Evolutionary conservation across 495 filamentous ascomycete species (phyloP).

Genomic region (Pyrenula massariospora): DNA sequence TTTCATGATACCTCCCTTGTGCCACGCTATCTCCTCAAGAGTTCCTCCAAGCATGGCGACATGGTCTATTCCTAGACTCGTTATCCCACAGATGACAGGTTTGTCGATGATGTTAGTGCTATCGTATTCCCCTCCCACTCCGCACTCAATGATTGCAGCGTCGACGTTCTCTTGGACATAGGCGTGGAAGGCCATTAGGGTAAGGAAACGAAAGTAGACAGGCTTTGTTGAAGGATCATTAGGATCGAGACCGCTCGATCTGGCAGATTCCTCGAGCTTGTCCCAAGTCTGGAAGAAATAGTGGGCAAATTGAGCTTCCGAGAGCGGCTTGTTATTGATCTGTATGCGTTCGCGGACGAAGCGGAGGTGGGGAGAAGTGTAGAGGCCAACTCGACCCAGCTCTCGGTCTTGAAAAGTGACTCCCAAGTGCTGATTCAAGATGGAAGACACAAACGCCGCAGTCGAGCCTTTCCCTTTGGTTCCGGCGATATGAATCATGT

Average conservation of each 20-base stretch:
- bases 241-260: conserved; percentile 31
- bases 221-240: conserved; percentile 48
- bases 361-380: conserved; percentile 80
- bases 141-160: conserved; percentile 80
- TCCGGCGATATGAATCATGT: conserved; percentile 74
- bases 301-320: conserved; percentile 62
- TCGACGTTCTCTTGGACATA: conserved; percentile 74
- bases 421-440: conserved; percentile 44
- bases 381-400: conserved; percentile 60
- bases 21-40: conserved; percentile 90
- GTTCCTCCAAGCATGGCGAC: conserved; percentile 66
- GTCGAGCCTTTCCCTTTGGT: conserved; percentile 83
- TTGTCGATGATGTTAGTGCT: conserved; percentile 78
- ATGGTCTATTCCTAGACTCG: conserved; percentile 86
- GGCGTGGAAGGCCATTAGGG: conserved; percentile 78
- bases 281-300: conserved; percentile 93
- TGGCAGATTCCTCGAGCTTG: conserved; percentile 45
- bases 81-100: conserved; percentile 66
- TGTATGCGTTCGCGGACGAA: conserved; percentile 82
- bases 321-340: conserved; percentile 65
- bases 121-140: conserved; percentile 88
- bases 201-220: conserved; percentile 83
- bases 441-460: conserved; percentile 40
- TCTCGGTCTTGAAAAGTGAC: conserved; percentile 22
- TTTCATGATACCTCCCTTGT: conserved; percentile 93